A percentile compares a stretch with the other conserved stretches of the same genome.
Conservation (phyloP, 805 yeast species). For the Metschnikowia vanudenii region DNA sequence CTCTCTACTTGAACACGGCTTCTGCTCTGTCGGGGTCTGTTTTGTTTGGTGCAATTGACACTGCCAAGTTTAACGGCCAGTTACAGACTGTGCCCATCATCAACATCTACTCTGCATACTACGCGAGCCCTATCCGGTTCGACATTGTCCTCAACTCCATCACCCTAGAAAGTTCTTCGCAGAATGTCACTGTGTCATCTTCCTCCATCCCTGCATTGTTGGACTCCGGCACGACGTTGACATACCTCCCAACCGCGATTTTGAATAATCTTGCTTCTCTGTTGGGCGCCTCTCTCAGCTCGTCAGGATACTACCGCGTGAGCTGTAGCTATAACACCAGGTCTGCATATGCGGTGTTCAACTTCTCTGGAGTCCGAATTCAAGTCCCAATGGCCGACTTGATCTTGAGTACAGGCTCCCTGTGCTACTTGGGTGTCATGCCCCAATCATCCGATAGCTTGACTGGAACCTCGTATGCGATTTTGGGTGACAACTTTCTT, state of each 20-base stretch:
- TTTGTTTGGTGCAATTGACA: constrained; percentile 45
- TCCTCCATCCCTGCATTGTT: constrained; percentile 23
- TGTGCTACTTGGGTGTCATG: constrained; percentile 30
- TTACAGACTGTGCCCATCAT: constrained; percentile 41
- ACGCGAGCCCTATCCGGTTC: constrained; percentile 40
- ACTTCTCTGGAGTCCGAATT: constrained; percentile 57
- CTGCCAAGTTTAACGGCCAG: constrained; percentile 32
- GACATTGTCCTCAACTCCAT: constrained; percentile 50
- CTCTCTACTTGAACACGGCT: constrained; percentile 54
- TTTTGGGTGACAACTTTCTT: constrained; percentile 66
- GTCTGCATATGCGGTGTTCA: constrained; percentile 27
- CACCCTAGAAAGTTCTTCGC: constrained; percentile 14
- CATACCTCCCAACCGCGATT: constrained; percentile 45
- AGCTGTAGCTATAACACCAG: constrained; percentile 12
- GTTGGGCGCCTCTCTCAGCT: constrained; percentile 1
- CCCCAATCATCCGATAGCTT: constrained; percentile 20
- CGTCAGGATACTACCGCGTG: constrained; percentile 6
- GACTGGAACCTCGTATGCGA: constrained; percentile 53
- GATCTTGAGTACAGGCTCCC: constrained; percentile 19
- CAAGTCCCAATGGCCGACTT: constrained; percentile 44
- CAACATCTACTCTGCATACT: constrained; percentile 27
- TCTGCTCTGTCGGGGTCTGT: constrained; percentile 30
- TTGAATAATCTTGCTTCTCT: constrained; percentile 17
- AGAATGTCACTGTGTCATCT: constrained; percentile 8
- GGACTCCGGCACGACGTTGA: constrained; percentile 55